Evolutionary conservation across 148 eudicot species (phyloP), one percentile per base, ranked within the genome.

Genomic region (Rhododendron ovatum): DNA sequence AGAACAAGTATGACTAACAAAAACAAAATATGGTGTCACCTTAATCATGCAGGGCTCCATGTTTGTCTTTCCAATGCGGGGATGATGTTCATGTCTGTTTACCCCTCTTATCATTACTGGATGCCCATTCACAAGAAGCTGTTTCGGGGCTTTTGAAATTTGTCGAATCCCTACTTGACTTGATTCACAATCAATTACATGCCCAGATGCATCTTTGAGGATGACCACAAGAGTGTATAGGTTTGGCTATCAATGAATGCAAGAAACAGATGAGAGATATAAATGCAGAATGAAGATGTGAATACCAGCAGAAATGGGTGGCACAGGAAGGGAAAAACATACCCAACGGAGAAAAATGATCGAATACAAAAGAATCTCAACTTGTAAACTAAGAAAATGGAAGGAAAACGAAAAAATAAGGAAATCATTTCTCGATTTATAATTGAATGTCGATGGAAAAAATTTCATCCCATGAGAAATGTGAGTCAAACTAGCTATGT

Each of bases 21-120:
- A 76, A 86, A 80, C 67, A 14, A 53, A 76, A 81, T 57, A 39
- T 41, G 37, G 15, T 28, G 26, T 88, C 86, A 95, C 98, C 99
- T 94, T 94, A 88, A 96, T 88, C 99, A 96, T 96, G 91, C 99
- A 96, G 28, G 96, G 82, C 88, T 96, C 99, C 90, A 95, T 77
- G 91, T 93, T 96, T 84, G 99, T 94, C 92, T 96, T 96, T 33
- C 99, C 99, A 65, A 93, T 90, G 83, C 98, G 93, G 82, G 99
- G 99, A 87, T 96, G 99, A 86, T 93, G 96, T 87, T 96, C 99
- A 84, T 96, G 99, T 86, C 98, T 90, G 93, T 96, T 96, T 80
- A 96, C 98, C 73, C 99, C 99, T 90, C 98, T 91, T 87, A 96
- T 92, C 50, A 92, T 78, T 30, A 96, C 92, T 77, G 99, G 95